Base-by-base conservation (phyloP, 2,329 filamentous ascomycete species). In the Fusarium sp. region DNA sequence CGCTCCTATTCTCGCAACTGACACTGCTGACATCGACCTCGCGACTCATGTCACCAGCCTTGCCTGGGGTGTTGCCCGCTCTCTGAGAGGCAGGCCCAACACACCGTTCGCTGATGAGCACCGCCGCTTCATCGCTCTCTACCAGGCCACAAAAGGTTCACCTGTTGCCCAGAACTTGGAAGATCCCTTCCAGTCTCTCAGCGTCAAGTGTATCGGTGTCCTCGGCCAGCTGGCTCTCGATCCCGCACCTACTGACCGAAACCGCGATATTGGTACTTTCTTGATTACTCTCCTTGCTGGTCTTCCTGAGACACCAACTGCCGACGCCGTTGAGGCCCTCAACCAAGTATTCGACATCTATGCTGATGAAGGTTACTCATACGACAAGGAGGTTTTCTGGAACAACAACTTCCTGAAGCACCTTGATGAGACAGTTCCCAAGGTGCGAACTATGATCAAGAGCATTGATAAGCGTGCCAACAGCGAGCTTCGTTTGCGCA, bases 321-420 rank as follows among this genome's bases (percentile, higher is more conserved):
- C 89, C 5, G 89, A 91, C 50, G 84, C 85, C 10, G 85, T 92
- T 36, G 91, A 92, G 81, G 88, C 89, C 22, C 81, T 92, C 47
- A 89, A 92, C 80, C 89, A 91, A 79, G 70, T 93, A 24, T 91
- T 91, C 73, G 91, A 92, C 73, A 85, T 93, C 13, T 93, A 92
- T 80, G 88, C 86, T 31, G 89, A 92, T 77, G 89, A 90, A 78
- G 84, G 83, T 18, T 85, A 83, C 60, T 82, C 85, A 16, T 91
- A 87, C 77, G 91, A 92, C 77, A 83, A 82, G 64, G 85, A 87
- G 31, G 90, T 92, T 6, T 93, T 92, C 80, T 91, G 90, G 88
- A 85, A 86, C 73, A 85, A 90, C 70, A 85, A 84, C 70, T 90
- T 92, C 76, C 79, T 91, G 61, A 84, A 86, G 73, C 88, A 90